Evolutionary conservation across 352 stramenopile genomes (phyloP), one percentile per base, ranked within the genome.

Genomic region (Globisporangium perplexum): DNA sequence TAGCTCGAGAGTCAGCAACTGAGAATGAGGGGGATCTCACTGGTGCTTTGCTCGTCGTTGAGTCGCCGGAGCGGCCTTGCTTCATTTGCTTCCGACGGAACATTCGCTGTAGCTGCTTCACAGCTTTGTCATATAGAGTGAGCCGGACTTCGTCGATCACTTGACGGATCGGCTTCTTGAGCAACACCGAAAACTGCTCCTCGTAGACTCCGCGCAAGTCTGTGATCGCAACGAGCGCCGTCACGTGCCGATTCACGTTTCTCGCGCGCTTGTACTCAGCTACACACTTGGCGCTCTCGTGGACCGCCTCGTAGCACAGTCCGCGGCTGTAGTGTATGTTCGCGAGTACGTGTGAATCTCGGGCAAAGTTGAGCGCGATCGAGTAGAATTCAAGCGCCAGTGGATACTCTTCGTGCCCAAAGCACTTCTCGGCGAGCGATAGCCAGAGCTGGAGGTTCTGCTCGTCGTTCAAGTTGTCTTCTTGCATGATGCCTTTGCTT

Each of bases 211-310:
- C 57, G 33, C 59, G 66, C 15, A 90, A 48, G n/a, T 87, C 76
- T 3, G 60, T 28, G 0, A 86, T 53, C 8, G 72, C 59, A 15
- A 77, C 62, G 15, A 74, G 68, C 4, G 79, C 66, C 18, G 58
- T 36, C 2, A 84, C 65, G n/a, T 84, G 74, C 44, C 76, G 79
- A 54, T 90, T 86, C 39, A 80, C 47, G 20, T 82, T 90, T 7
- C 71, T 56, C 14, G 76, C 79, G 15, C 79, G 79, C 39, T 90
- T 90, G 54, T 75, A 90, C 55, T 90, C 79, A 1, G 69, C 68
- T 23, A 68, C 56, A 26, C 74, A 87, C 24, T 77, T 78, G 26
- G 56, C 52, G 28, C 68, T 55, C 43, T 88, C 72, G 11, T 72
- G 68, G 0, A 86, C 52, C 5, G 76, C 68, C 28, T 85, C 70